Evolutionary conservation across 306 rosid genomes (phyloP).

Genomic region (Geum urbanum): DNA sequence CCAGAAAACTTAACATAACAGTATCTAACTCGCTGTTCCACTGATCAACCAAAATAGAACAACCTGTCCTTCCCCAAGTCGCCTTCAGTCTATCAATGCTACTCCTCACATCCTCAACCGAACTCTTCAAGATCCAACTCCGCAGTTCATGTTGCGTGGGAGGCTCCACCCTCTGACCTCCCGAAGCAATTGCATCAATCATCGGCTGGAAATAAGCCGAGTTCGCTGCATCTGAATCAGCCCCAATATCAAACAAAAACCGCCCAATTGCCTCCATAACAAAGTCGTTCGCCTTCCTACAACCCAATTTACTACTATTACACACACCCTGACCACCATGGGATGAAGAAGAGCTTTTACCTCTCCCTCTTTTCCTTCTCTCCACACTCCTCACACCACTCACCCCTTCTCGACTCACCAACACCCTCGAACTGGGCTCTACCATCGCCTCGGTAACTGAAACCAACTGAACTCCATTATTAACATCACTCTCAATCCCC

Average conservation of each 20-base stretch:
- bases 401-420: slow-evolving; percentile 40
- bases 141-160: slow-evolving; percentile 71
- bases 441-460: slow-evolving; percentile 32
- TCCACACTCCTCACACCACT: slow-evolving; percentile 35
- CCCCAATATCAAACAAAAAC: slow-evolving; percentile 86
- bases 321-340: slow-evolving; percentile 37
- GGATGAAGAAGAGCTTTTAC: slow-evolving; percentile 38
- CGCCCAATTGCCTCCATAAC: slow-evolving; percentile 76
- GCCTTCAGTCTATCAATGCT: slow-evolving; percentile 53
- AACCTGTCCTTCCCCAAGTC: slow-evolving; percentile 71
- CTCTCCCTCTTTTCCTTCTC: slow-evolving; percentile 67
- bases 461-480: slow-evolving; percentile 35
- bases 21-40: slow-evolving; percentile 51
- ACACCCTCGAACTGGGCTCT: slow-evolving; percentile 37
- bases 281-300: slow-evolving; percentile 36
- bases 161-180: slow-evolving; percentile 36
- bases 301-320: slow-evolving; percentile 31
- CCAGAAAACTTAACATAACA: slow-evolving; percentile 43
- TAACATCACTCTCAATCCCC: slow-evolving; percentile 42
- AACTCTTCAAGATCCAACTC: slow-evolving; percentile 77
- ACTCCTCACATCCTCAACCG: slow-evolving; percentile 68
- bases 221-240: slow-evolving; percentile 72
- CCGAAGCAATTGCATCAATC: slow-evolving; percentile 74
- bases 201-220: slow-evolving; percentile 70
- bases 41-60: slow-evolving; percentile 79